Percentiles rank a stretch among this genome's conserved stretches.
Evolutionary conservation across 2,329 filamentous ascomycete genomes (phyloP).

Genomic region (Diplodia scrobiculata): DNA sequence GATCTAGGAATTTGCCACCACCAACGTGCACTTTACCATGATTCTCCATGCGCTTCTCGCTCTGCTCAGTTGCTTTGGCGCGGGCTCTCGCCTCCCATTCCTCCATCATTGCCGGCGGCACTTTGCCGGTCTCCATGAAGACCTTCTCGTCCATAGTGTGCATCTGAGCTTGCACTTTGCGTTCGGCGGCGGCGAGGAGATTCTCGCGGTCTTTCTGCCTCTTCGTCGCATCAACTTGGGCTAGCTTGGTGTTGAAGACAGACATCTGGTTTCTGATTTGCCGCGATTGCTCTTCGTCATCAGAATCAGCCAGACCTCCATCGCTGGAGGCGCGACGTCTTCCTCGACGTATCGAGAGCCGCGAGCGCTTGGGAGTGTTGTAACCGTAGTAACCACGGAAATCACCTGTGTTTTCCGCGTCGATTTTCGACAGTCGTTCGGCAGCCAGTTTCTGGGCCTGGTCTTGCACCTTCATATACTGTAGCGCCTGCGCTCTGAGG

Average conservation of each 20-base stretch:
- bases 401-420: slow-evolving; percentile 63
- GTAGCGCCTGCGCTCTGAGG: slow-evolving; percentile 56
- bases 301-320: slow-evolving; percentile 53
- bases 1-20: slow-evolving; percentile 76
- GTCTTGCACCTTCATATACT: slow-evolving; percentile 71
- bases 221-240: slow-evolving; percentile 72
- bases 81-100: slow-evolving; percentile 80
- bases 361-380: slow-evolving; percentile 51
- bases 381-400: slow-evolving; percentile 78
- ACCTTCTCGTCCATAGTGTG: slow-evolving; percentile 81
- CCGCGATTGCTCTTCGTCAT: slow-evolving; percentile 69
- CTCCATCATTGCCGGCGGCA: slow-evolving; percentile 66
- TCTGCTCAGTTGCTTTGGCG: slow-evolving; percentile 66
- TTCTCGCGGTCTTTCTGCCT: slow-evolving; percentile 72
- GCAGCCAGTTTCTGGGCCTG: slow-evolving; percentile 83
- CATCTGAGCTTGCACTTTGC: slow-evolving; percentile 79
- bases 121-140: slow-evolving; percentile 72
- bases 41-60: slow-evolving; percentile 61
- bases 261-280: slow-evolving; percentile 79
- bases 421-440: slow-evolving; percentile 77
- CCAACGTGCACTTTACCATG: slow-evolving; percentile 69
- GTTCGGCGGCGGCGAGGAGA: slow-evolving; percentile 75
- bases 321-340: slow-evolving; percentile 68
- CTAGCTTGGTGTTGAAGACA: slow-evolving; percentile 68
- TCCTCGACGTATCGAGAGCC: slow-evolving; percentile 56